phyloP scores from a whole-genome alignment of 257 asterid genomes.

The Solanum pinnatisectum region DNA sequence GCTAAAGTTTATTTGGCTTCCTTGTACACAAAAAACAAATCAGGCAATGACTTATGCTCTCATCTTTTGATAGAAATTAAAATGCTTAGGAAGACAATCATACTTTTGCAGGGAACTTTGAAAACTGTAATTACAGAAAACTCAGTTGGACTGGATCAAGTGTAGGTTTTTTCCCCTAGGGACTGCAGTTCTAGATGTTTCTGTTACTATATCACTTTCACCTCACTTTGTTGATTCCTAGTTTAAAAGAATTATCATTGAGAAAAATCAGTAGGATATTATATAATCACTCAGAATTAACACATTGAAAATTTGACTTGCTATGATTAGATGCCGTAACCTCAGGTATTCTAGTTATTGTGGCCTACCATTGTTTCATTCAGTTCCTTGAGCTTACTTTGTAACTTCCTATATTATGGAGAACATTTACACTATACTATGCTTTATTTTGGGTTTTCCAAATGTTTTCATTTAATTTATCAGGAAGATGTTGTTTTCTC shows the following conservation, averaged over 20 bases:
- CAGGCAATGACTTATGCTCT: background rate
- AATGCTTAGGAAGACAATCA: background rate
- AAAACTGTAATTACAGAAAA: background rate
- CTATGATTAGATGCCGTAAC: background rate
- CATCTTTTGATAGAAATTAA: background rate
- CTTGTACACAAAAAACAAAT: background rate
- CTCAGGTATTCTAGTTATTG: background rate
- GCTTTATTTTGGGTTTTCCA: background rate
- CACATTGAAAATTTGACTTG: background rate
- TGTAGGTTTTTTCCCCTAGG: background rate
- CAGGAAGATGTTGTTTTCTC: background rate
- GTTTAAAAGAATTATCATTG: background rate
- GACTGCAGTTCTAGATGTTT: background rate
- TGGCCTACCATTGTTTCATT: background rate
- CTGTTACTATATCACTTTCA: background rate
- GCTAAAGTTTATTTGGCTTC: background rate
- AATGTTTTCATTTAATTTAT: background rate
- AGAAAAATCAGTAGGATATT: background rate
- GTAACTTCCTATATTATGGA: background rate
- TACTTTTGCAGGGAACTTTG: background rate
- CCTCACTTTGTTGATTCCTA: background rate
- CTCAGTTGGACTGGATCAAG: background rate
- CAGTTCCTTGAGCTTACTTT: background rate
- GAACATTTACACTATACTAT: background rate
- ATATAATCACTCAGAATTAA: background rate